phyloP scores from a whole-genome alignment of 2,329 filamentous ascomycete genomes.

The Alternaria consortialis region DNA sequence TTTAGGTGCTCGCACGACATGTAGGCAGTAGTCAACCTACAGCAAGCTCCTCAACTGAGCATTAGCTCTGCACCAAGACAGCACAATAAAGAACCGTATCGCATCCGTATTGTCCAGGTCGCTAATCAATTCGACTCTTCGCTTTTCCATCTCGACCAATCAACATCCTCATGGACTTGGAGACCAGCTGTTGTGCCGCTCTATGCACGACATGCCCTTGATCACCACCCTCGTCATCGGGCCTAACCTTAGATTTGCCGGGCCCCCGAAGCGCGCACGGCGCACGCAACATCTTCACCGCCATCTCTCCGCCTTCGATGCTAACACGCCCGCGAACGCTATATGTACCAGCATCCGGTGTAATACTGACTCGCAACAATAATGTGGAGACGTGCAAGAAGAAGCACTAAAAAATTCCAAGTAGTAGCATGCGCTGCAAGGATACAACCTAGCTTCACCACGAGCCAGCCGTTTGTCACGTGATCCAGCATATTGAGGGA shows the following conservation, averaged over 20 bases:
- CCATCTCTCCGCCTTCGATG: conserved; percentile 16
- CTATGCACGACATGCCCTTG: conserved; percentile 23
- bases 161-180: background rate
- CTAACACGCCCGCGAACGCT: conserved; percentile 6
- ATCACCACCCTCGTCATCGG: conserved; percentile 19
- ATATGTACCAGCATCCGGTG: conserved; percentile 8
- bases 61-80: background rate
- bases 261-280: conserved; percentile 29
- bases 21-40: background rate
- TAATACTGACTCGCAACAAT: conserved; percentile 11
- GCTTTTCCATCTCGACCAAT: background rate
- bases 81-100: conserved; percentile 2
- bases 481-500: conserved; percentile 3
- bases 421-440: conserved; percentile 8
- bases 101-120: background rate
- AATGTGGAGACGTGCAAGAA: conserved; percentile 3
- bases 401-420: background rate
- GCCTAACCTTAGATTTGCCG: conserved; percentile 21
- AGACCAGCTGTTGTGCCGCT: conserved; percentile 12
- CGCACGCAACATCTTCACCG: conserved; percentile 32
- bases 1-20: background rate
- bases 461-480: conserved; percentile 14
- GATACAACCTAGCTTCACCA: conserved; percentile 5
- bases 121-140: background rate
- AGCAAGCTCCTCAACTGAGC: background rate